A percentile compares a stretch with the other conserved stretches of the same genome.
Evolutionary conservation across 306 rosid species (phyloP).

Genomic region (Fragaria iinumae): DNA sequence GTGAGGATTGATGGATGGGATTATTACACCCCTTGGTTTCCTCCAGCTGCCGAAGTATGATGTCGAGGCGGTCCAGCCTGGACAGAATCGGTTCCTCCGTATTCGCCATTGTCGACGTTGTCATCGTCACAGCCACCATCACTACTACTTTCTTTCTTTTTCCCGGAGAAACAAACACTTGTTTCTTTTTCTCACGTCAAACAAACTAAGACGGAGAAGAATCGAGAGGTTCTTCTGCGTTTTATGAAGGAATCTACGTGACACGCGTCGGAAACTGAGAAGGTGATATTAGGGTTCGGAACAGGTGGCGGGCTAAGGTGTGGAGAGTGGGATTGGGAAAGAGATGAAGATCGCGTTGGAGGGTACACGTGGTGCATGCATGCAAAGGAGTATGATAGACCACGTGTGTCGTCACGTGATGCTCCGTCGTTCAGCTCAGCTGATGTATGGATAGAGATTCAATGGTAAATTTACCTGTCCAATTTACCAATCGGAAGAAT

Average conservation of each 20-base stretch:
- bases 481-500: too few relatives aligned
- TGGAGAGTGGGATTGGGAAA: not conserved
- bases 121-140: constrained; percentile 31
- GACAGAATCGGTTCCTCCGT: constrained; percentile 60
- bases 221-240: not conserved
- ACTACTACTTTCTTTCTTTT: not conserved
- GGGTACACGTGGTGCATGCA: not conserved
- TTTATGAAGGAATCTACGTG: not conserved
- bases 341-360: not conserved
- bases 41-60: constrained; percentile 52
- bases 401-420: not conserved
- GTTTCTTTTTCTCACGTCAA: not conserved
- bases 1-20: constrained; percentile 5
- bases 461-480: too few relatives aligned
- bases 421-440: not conserved
- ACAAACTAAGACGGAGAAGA: not conserved
- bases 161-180: constrained; percentile 36
- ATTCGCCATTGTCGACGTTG: not conserved
- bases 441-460: too few relatives aligned
- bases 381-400: not conserved
- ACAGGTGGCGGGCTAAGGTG: not conserved
- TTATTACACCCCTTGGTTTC: constrained; percentile 31
- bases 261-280: not conserved
- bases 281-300: not conserved
- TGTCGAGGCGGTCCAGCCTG: constrained; percentile 65